Evolutionary conservation across 495 filamentous ascomycete genomes (phyloP), one percentile per base, ranked within the genome.

Genomic region (Neurospora tetrasperma): DNA sequence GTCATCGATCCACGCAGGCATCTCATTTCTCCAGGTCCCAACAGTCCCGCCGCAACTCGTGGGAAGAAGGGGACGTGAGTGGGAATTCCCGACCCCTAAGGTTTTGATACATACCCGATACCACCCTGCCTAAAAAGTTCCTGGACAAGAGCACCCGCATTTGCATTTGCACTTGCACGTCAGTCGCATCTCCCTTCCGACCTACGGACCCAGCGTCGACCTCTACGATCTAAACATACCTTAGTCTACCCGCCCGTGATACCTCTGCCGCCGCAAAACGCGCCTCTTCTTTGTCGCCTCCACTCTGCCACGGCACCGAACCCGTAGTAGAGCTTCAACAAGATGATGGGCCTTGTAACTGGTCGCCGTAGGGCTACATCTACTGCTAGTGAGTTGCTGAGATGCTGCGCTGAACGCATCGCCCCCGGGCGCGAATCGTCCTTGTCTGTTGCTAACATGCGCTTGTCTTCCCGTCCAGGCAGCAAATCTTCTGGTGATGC

Each of bases 401-500:
- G 74, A 39, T 69, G 42, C 70, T 46, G 43, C 43, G 72, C 31
- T 41, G 48, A 14, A 12, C 48, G 35, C 41, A 40, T 70, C 35
- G 6, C 69, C 54, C 23, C 54, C 23, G 23, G 6, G 20, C 23
- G 54, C 54, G 69, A 27, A 38, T 70, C 42, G 12, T 9, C 20
- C 31, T n/a, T 43, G 42, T 14, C 42, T 35, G 9, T 16, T 72
- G 73, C 76, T 79, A 74, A 78, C 73, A 14, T 39, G 16, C 8
- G 54, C 31, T 38, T 62, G 10, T 27, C 35, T 71, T 59, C 9
- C 18, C 46, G 27, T 72, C 43, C 71, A 88, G 86, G 86, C 78
- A 87, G 84, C 73, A 82, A 80, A 73, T 85, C 85, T 46, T 88
- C 85, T 14, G 78, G 75, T 62, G 86, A 80, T 41, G 79, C 73